A percentile compares a stretch with the other conserved stretches of the same genome.
phyloP scores from a whole-genome alignment of 805 yeast species.

The Candida rishiriensis region DNA sequence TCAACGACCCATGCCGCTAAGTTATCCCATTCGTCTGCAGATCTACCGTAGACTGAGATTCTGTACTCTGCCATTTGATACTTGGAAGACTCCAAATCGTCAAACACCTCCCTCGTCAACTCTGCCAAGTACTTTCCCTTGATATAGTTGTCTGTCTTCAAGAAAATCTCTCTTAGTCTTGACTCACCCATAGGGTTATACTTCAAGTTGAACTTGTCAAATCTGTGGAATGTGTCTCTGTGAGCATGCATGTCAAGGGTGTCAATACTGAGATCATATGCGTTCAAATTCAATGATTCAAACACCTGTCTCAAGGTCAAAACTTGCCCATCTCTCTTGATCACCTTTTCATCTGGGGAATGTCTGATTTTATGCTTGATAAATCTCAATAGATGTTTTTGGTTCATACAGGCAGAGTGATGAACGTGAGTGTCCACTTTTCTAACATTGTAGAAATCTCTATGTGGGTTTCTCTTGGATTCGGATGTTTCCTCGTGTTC shows the following conservation, averaged over 20 bases:
- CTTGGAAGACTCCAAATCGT: conserved; percentile 90
- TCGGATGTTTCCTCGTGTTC: conserved; percentile 91
- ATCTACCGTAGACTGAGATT: conserved; percentile 90
- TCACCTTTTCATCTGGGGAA: conserved; percentile 82
- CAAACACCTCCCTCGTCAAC: conserved; percentile 87
- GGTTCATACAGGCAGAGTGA: conserved; percentile 99
- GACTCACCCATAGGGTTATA: conserved; percentile 99
- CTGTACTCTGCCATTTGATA: conserved; percentile 98
- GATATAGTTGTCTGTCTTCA: conserved; percentile 92
- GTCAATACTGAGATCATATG: conserved; percentile 92
- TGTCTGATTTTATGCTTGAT: conserved; percentile 92
- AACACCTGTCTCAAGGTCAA: conserved; percentile 87
- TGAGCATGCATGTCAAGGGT: conserved; percentile 99
- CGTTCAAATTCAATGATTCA: conserved; percentile 83
- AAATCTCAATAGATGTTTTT: conserved; percentile 89
- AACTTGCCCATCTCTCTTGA: conserved; percentile 86
- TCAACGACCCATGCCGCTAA: conserved; percentile 94
- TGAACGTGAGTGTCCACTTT: conserved; percentile 98
- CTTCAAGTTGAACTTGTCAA: conserved; percentile 94
- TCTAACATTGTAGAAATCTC: conserved; percentile 95
- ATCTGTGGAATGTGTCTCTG: conserved; percentile 95
- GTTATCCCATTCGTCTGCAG: conserved; percentile 89
- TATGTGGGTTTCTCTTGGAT: conserved; percentile 89
- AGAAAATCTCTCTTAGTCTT: conserved; percentile 89
- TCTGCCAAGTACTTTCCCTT: conserved; percentile 89